These are phyloP conservation scores for Agrostemma githago DNA, from an alignment of 148 eudicot species.

Conservation along the genomic window DNA sequence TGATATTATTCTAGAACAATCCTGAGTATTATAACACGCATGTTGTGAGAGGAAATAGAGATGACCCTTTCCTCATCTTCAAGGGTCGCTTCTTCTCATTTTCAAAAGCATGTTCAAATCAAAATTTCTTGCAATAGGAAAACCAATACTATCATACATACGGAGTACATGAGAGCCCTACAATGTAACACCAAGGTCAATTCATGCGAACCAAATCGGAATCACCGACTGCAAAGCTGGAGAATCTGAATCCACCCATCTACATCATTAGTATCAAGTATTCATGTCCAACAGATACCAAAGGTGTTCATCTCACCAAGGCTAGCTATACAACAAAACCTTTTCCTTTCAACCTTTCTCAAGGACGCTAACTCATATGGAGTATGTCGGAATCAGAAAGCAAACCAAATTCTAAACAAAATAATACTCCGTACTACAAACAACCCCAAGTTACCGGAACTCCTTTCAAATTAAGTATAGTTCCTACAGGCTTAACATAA, in stretches of 20 bases:
- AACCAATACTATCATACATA: background rate
- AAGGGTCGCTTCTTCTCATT: no score
- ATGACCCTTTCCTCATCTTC: no score
- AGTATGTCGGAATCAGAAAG: background rate
- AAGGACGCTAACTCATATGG: background rate
- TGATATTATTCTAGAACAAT: no score
- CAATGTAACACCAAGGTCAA: no score
- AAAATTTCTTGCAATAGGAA: no score
- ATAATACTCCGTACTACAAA: background rate
- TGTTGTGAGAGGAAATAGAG: no score
- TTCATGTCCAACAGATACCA: no score
- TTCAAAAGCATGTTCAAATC: no score
- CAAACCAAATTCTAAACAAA: background rate
- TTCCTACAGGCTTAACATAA: background rate
- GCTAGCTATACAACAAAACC: background rate
- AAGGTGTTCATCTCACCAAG: no score
- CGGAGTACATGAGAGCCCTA: background rate
- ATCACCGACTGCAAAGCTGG: background rate
- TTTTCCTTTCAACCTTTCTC: background rate
- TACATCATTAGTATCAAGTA: background rate
- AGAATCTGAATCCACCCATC: background rate
- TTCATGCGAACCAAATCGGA: background rate
- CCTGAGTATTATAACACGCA: no score
- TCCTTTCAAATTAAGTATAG: no score
- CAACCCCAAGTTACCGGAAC: no score